Conservation (phyloP, 768 basidiomycete species). For the Solioccasus polychromus region DNA sequence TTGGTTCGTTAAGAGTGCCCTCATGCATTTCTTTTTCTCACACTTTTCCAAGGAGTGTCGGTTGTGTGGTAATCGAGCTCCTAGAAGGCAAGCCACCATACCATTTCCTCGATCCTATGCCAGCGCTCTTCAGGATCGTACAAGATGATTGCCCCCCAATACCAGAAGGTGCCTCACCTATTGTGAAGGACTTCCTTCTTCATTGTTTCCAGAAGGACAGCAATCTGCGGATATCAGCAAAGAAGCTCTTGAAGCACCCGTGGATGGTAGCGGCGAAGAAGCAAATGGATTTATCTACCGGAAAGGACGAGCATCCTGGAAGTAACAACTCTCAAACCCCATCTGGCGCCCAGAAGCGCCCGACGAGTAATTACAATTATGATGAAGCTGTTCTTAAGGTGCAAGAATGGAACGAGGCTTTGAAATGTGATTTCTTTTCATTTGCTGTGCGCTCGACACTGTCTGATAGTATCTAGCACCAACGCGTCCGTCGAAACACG, state of each 20-base stretch:
- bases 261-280: conserved; percentile 92
- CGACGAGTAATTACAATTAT: conserved; percentile 79
- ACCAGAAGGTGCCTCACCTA: conserved; percentile 91
- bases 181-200: conserved; percentile 94
- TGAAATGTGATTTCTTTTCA: conserved; percentile 62
- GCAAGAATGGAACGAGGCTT: conserved; percentile 98
- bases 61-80: conserved; percentile 97
- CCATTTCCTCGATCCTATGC: conserved; percentile 96
- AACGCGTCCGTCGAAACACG: conserved; percentile 69
- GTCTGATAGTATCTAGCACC: conserved; percentile 48
- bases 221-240: conserved; percentile 90
- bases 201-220: conserved; percentile 99
- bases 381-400: conserved; percentile 94
- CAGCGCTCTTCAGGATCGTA: conserved; percentile 96
- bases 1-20: conserved; percentile 54
- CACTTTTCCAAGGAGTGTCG: conserved; percentile 60
- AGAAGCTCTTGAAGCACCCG: conserved; percentile 87
- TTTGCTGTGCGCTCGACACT: conserved; percentile 6
- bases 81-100: conserved; percentile 89
- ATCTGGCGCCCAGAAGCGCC: conserved; percentile 40
- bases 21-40: neutral
- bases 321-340: conserved; percentile 35
- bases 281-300: conserved; percentile 49
- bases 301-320: conserved; percentile 30
- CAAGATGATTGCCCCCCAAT: conserved; percentile 97